Percentiles rank a stretch among this genome's conserved stretches.
phyloP scores from a whole-genome alignment of 495 filamentous ascomycete genomes.

The Hyaloscypha bicolor region DNA sequence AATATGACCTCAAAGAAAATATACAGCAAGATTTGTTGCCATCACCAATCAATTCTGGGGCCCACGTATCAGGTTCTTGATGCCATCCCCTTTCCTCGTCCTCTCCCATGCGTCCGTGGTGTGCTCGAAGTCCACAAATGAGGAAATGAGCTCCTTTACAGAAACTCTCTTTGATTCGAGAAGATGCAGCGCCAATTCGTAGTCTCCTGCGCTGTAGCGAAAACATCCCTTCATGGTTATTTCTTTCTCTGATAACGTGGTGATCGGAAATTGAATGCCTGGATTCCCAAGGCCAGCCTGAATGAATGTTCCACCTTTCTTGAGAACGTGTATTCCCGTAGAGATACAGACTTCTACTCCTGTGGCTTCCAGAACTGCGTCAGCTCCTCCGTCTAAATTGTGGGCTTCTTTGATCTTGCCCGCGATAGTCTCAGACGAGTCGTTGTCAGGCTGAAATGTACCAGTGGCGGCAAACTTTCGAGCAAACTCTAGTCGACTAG shows the following conservation, averaged over 20 bases:
- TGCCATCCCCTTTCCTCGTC: slow-evolving; percentile 73
- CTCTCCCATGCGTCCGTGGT: slow-evolving; percentile 78
- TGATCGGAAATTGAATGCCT: slow-evolving; percentile 74
- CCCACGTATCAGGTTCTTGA: slow-evolving; percentile 82
- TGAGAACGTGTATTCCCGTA: slow-evolving; percentile 53
- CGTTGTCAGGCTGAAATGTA: slow-evolving; percentile 41
- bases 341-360: slow-evolving; percentile 57
- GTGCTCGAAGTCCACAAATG: slow-evolving; percentile 67
- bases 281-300: slow-evolving; percentile 48
- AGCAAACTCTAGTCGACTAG: slow-evolving; percentile 54
- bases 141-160: slow-evolving; percentile 70
- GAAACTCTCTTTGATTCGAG: slow-evolving; percentile 63
- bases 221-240: slow-evolving; percentile 77
- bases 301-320: slow-evolving; percentile 58
- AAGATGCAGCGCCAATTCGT: slow-evolving; percentile 73
- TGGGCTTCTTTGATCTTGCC: slow-evolving; percentile 45
- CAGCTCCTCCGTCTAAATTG: slow-evolving; percentile 49
- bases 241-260: slow-evolving; percentile 76
- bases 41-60: slow-evolving; percentile 44
- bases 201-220: slow-evolving; percentile 80
- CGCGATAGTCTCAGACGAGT: slow-evolving; percentile 35
- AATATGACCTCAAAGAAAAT: neutral
- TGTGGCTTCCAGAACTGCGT: slow-evolving; percentile 60
- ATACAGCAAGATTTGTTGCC: neutral
- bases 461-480: slow-evolving; percentile 47